phyloP scores from a whole-genome alignment of 305 asterid species.

The Lippia alba region DNA sequence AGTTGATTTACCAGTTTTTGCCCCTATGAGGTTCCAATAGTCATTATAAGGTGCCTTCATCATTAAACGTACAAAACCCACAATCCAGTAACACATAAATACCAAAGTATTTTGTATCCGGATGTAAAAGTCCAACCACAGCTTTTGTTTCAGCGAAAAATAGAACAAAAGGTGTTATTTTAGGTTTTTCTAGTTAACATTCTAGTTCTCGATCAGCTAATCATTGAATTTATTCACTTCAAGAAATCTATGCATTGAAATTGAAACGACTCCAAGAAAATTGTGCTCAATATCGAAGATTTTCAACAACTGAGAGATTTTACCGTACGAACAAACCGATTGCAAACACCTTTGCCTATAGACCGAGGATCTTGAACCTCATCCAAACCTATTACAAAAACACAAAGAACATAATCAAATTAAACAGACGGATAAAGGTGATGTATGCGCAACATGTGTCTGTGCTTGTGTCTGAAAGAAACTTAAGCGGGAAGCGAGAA shows the following conservation, averaged over 20 bases:
- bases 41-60: neutral
- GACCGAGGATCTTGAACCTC: constrained; percentile 51
- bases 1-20: neutral
- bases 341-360: constrained; percentile 72
- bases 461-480: neutral
- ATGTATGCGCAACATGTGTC: neutral
- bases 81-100: no score
- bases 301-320: neutral
- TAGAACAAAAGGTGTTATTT: no score
- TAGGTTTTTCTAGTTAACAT: no score
- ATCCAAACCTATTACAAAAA: constrained; percentile 43
- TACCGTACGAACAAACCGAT: constrained; percentile 87
- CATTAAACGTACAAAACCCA: neutral
- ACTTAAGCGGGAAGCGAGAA: constrained; percentile 15
- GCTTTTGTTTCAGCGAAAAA: no score
- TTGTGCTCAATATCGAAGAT: neutral
- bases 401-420: neutral
- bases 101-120: no score
- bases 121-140: no score
- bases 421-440: neutral
- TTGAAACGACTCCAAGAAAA: neutral
- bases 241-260: neutral
- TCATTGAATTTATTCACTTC: neutral
- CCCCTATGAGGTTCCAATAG: constrained; percentile 1
- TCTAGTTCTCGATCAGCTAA: neutral